Percentiles rank a stretch among this genome's conserved stretches.
Conservation (phyloP, 179 eudicot genomes). For the Heliamphora pulchella region DNA sequence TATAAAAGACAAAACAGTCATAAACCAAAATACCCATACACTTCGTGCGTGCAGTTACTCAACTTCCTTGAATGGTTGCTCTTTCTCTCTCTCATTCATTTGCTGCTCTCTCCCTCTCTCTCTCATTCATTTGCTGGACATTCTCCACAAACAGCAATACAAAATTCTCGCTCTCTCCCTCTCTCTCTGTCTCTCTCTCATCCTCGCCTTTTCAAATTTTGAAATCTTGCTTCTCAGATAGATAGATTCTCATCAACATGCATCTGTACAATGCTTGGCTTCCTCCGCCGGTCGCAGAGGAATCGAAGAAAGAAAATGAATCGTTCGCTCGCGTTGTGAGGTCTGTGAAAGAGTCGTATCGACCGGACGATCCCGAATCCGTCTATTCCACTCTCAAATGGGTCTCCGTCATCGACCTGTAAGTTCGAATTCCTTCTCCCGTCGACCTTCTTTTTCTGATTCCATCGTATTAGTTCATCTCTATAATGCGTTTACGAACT, state of each 20-base stretch:
- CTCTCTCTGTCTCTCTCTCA: too few species aligned
- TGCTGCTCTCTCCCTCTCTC: too few species aligned
- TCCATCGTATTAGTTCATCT: neutral
- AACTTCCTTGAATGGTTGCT: too few species aligned
- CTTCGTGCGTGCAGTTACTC: too few species aligned
- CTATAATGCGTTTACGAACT: neutral
- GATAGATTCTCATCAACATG: constrained; percentile 27
- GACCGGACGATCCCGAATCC: constrained; percentile 66
- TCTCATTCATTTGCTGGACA: too few species aligned
- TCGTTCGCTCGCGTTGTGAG: constrained; percentile 54
- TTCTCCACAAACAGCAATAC: too few species aligned
- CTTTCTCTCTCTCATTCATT: too few species aligned
- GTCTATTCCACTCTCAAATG: constrained; percentile 81
- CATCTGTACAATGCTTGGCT: constrained; percentile 95
- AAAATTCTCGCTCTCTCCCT: too few species aligned
- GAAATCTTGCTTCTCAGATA: too few species aligned
- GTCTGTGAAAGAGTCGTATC: constrained; percentile 43
- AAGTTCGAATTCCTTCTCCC: constrained; percentile 13
- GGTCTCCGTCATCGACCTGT: constrained; percentile 87
- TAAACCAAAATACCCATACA: too few species aligned
- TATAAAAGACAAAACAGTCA: too few species aligned
- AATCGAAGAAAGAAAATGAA: constrained; percentile 57
- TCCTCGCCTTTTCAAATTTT: too few species aligned
- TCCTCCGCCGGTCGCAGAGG: constrained; percentile 77
- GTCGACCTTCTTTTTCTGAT: neutral